Evolutionary conservation across 2,329 filamentous ascomycete genomes (phyloP).

Genomic region (Colletotrichum somersetense): DNA sequence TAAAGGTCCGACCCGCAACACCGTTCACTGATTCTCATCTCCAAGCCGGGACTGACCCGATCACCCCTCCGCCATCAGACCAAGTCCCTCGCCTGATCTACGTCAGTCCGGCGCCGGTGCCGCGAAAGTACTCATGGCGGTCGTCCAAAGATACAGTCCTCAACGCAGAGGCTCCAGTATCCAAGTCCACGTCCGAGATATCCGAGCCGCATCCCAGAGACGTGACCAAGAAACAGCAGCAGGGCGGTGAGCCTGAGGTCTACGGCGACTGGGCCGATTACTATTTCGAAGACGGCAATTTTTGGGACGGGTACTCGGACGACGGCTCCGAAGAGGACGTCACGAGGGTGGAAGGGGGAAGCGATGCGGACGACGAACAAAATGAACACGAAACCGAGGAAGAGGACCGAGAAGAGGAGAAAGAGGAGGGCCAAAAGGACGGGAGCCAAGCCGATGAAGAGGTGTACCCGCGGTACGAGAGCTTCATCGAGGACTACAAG

Average conservation of each 20-base stretch:
- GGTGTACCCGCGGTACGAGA: constrained; percentile 38
- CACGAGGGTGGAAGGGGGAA: constrained; percentile 2
- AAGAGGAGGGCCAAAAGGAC: constrained; percentile 2
- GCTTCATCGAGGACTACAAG: constrained; percentile 39
- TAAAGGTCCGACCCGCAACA: constrained; percentile 32
- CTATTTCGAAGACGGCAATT: constrained; percentile 42
- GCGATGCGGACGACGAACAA: constrained; percentile 2
- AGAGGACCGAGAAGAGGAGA: background rate
- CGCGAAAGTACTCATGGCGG: constrained; percentile 33
- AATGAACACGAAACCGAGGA: background rate
- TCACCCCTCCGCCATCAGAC: constrained; percentile 33
- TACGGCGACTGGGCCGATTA: constrained; percentile 44
- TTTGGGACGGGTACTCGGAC: constrained; percentile 23
- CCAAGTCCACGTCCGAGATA: constrained; percentile 25
- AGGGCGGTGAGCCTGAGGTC: constrained; percentile 28
- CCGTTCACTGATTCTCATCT: constrained; percentile 34
- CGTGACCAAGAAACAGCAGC: background rate
- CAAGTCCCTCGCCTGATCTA: constrained; percentile 24
- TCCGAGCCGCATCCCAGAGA: constrained; percentile 20
- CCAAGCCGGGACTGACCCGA: constrained; percentile 22
- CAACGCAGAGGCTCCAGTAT: constrained; percentile 22
- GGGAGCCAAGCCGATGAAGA: constrained; percentile 2
- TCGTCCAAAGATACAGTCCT: constrained; percentile 38
- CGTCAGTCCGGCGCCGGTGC: constrained; percentile 12
- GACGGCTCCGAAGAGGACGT: constrained; percentile 3